Evolutionary conservation across 2,329 filamentous ascomycete genomes (phyloP), one percentile per base, ranked within the genome.

Genomic region (Emergomyces africanus): DNA sequence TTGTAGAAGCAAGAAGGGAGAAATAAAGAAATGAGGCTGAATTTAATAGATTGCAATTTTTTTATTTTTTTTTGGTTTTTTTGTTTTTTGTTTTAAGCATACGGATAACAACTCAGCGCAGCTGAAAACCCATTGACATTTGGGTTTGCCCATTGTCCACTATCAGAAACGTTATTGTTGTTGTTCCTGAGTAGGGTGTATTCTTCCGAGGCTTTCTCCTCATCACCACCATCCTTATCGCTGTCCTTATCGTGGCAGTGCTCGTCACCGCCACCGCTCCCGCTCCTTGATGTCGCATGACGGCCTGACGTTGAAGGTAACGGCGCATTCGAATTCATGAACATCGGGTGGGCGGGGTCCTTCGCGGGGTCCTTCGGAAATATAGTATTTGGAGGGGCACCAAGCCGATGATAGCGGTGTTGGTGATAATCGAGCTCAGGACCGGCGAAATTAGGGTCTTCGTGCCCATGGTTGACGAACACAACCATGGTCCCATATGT

Each of bases 71-170:
- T n/a, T n/a, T n/a, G n/a, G n/a, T n/a, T n/a, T n/a, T n/a, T n/a
- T n/a, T n/a, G n/a, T n/a, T n/a, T n/a, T n/a, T n/a, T n/a, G n/a
- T n/a, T 56, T 59, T 39, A 14, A 14, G 66, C 72, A 63, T 75
- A 79, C 77, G 77, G 77, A 68, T 78, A 79, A 66, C 76, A 78
- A 58, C 72, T 73, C 66, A 79, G 64, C 57, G 72, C 74, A 60
- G 72, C 72, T 44, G 74, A 75, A 61, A 77, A 73, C 33, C 66
- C 67, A 64, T 70, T 71, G 30, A 67, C 60, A 57, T 72, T 73
- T 25, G 62, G 58, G 60, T 61, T 62, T 49, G 35, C 44, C 48
- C 28, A 54, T 50, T 55, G 57, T 57, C 53, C 60, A 60, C 54
- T 51, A 42, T 59, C 61, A 37, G 57, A 53, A 59, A 51, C 61